Evolutionary conservation across 1,284 basidiomycete genomes (phyloP), one percentile per base, ranked within the genome.

Genomic region (Ustilago sp.): DNA sequence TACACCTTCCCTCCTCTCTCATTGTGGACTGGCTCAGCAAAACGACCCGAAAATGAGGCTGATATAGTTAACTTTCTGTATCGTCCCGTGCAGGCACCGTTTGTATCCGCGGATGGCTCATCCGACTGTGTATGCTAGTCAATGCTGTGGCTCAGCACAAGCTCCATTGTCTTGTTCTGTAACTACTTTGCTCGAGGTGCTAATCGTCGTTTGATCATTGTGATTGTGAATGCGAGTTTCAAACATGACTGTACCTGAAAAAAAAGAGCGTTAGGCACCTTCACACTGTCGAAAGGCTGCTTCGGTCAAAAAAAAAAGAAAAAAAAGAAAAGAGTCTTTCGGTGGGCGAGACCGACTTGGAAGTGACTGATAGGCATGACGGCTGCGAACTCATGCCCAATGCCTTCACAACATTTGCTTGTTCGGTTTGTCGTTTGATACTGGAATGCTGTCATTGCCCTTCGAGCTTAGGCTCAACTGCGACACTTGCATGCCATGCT

Each of bases 401-500:
- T 50, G 48, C 12, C 15, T 28, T 50, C 31, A 31, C 48, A 11
- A 11, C 38, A 50, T 50, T 50, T 12, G 13, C 45, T 28, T 48
- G 7, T 23, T 48, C 19, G 45, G 9, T 48, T 48, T 19, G 19
- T 48, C 39, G 39, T n/a, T 41, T 12, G 39, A 41, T 48, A 5
- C n/a, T 28, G 48, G 48, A 28, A 28, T 28, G 23, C 3, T 19
- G 19, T 19, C 23, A 28, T 32, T 32, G 48, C 13, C 19, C 19
- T 48, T 48, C 8, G 28, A 8, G 23, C 52, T 54, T 17, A 36
- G 47, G 23, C 19, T 23, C 19, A 23, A 9, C 23, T 48, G 45
- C 13, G 45, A 48, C n/a, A 31, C 8, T 23, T 31, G 31, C 47
- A 35, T 41, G 47, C 58, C 47, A 48, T 45, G 57, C 45, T 59